These are phyloP conservation scores for Bullera alba DNA, from an alignment of 768 basidiomycete genomes.

Conservation along the genomic window DNA sequence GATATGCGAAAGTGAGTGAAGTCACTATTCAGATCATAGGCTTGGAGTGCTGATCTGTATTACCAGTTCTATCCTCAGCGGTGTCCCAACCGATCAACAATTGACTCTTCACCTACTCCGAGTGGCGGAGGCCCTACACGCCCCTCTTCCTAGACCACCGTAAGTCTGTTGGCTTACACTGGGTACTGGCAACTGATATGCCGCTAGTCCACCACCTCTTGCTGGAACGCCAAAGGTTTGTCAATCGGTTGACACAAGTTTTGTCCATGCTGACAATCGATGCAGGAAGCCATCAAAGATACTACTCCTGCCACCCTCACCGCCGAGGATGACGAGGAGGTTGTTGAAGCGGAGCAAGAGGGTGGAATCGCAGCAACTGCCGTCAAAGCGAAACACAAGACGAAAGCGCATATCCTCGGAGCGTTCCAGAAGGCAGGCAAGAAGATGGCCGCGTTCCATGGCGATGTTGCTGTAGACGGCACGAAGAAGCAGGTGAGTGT, in stretches of 20 bases:
- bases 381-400: constrained; percentile 43
- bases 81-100: constrained; percentile 48
- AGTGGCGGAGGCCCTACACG: constrained; percentile 39
- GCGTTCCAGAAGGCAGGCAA: constrained; percentile 43
- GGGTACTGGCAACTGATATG: neutral
- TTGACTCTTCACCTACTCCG: constrained; percentile 46
- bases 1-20: constrained; percentile 46
- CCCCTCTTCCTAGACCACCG: constrained; percentile 43
- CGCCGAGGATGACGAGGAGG: constrained; percentile 38
- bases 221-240: constrained; percentile 40
- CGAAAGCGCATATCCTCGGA: constrained; percentile 8
- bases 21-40: neutral
- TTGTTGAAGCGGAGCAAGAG: constrained; percentile 41
- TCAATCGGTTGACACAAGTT: neutral
- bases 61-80: constrained; percentile 42
- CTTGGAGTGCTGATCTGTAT: constrained; percentile 1
- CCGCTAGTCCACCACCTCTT: constrained; percentile 37
- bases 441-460: constrained; percentile 46
- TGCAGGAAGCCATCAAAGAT: constrained; percentile 41
- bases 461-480: constrained; percentile 47
- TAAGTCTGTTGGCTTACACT: constrained; percentile 7
- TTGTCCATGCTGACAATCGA: neutral
- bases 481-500: constrained; percentile 40
- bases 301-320: constrained; percentile 31
- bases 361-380: constrained; percentile 40